phyloP scores from a whole-genome alignment of 257 asterid genomes.

The Primulina eburnea region DNA sequence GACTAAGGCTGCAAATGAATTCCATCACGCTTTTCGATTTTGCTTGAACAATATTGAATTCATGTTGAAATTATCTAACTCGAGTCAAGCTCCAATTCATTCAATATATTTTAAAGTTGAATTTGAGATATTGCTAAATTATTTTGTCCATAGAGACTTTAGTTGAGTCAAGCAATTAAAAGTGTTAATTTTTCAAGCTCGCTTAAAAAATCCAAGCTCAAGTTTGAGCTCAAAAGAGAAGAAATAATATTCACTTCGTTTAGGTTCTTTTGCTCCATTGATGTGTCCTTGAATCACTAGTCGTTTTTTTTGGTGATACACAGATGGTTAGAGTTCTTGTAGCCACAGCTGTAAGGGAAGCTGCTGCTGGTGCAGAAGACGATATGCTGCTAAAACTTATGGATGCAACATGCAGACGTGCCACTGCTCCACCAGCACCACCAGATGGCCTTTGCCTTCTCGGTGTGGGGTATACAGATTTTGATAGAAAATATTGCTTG shows the following conservation, averaged over 20 bases:
- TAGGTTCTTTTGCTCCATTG: background rate
- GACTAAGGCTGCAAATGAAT: no score
- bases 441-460: constrained; percentile 94
- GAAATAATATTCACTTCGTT: background rate
- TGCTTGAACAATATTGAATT: no score
- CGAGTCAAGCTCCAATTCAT: no score
- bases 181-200: no score
- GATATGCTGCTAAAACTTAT: constrained; percentile 74
- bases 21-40: no score
- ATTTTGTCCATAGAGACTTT: no score
- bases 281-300: background rate
- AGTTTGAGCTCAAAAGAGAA: background rate
- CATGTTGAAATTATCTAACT: no score
- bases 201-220: background rate
- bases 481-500: constrained; percentile 50
- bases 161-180: no score
- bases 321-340: constrained; percentile 99
- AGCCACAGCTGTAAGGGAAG: constrained; percentile 88
- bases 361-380: constrained; percentile 91
- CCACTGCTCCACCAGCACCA: constrained; percentile 96
- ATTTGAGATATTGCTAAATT: no score
- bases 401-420: constrained; percentile 94
- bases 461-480: constrained; percentile 77
- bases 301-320: constrained; percentile 7
- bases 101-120: no score